These are phyloP conservation scores for Raphanus hybrid DNA, from an alignment of 441 rosid species.

Conservation along the genomic window DNA sequence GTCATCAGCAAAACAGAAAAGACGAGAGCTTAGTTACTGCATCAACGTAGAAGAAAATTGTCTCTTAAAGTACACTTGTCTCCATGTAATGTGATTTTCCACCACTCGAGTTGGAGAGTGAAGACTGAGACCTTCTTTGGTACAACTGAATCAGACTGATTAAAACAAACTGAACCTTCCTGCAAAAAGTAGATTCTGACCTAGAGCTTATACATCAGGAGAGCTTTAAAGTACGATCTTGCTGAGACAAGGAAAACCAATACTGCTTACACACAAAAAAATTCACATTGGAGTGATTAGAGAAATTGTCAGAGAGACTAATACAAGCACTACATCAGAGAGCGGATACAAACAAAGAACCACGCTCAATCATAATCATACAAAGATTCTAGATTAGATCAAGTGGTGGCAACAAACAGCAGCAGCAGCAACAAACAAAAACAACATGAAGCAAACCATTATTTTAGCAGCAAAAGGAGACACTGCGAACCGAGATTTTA, in stretches of 20 bases:
- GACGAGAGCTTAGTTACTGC: constrained; percentile 2
- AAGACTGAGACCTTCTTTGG: no score
- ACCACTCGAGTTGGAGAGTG: constrained; percentile 68
- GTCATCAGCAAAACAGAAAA: constrained; percentile 4
- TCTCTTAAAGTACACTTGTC: constrained; percentile 75
- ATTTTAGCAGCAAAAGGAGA: constrained; percentile 19
- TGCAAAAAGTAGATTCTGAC: no score
- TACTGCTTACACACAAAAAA: constrained; percentile 29
- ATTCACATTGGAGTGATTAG: constrained; percentile 25
- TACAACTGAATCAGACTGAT: no score
- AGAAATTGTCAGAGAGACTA: constrained; percentile 21
- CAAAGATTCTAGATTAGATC: constrained; percentile 38
- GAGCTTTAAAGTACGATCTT: no score
- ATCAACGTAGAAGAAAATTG: constrained; percentile 43
- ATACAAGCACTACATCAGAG: constrained; percentile 16
- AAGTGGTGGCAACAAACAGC: constrained; percentile 35
- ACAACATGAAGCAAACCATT: constrained; percentile 21
- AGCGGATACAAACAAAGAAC: constrained; percentile 11
- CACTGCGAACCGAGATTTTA: constrained; percentile 27
- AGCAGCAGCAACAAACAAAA: constrained; percentile 19
- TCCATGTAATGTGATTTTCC: constrained; percentile 78
- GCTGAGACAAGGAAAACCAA: not conserved
- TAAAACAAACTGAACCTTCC: no score
- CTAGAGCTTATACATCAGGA: no score
- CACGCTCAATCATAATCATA: constrained; percentile 30